Conservation (phyloP, 768 basidiomycete species). For the Multifurca ochricompacta region DNA sequence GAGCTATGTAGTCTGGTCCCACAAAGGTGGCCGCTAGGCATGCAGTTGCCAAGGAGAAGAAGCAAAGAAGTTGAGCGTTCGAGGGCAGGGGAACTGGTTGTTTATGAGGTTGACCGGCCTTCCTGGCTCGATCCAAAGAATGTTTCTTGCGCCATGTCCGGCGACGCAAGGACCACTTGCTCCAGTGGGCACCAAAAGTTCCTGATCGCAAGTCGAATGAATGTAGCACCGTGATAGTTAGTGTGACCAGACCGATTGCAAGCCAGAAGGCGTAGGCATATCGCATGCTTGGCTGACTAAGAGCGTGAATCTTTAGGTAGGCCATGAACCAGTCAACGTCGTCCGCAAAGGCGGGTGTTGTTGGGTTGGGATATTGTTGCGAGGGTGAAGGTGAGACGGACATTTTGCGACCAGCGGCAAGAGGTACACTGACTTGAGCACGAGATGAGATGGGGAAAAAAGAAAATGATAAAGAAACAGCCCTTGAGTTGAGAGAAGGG, state of each 20-base stretch:
- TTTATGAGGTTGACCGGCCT: slow-evolving; percentile 30
- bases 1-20: slow-evolving; percentile 64
- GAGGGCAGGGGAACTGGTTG: slow-evolving; percentile 48
- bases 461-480: background rate
- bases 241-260: slow-evolving; percentile 35
- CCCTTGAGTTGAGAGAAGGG: background rate
- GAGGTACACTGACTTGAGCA: background rate
- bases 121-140: slow-evolving; percentile 30
- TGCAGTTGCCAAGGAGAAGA: slow-evolving; percentile 37
- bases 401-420: background rate
- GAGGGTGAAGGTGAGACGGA: background rate
- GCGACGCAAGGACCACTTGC: slow-evolving; percentile 49
- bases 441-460: background rate
- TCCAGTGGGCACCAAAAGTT: slow-evolving; percentile 45
- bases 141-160: slow-evolving; percentile 50
- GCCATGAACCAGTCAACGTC: slow-evolving; percentile 46
- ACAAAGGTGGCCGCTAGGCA: slow-evolving; percentile 43
- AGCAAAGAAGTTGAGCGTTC: slow-evolving; percentile 51
- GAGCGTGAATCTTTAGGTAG: slow-evolving; percentile 49
- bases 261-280: slow-evolving; percentile 58
- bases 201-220: slow-evolving; percentile 37
- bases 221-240: slow-evolving; percentile 36
- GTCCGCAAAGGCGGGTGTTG: slow-evolving; percentile 38
- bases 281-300: slow-evolving; percentile 43
- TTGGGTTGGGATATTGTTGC: slow-evolving; percentile 29